A percentile compares a stretch with the other conserved stretches of the same genome.
These are phyloP conservation scores for Aspergillus oerlinghausenensis DNA, from an alignment of 2,329 filamentous ascomycete genomes.

Conservation along the genomic window DNA sequence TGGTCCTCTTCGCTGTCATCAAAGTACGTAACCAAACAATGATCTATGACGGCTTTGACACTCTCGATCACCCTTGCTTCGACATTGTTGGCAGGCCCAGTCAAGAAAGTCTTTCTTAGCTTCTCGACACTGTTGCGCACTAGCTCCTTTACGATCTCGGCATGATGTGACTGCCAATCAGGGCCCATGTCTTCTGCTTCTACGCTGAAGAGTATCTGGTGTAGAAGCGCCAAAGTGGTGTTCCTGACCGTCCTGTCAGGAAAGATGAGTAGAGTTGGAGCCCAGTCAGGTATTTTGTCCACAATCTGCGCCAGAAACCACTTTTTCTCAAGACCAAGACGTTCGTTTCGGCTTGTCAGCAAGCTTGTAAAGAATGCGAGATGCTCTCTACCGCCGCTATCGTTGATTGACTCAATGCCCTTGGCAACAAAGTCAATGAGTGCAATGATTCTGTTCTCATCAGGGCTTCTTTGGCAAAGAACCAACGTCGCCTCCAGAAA, in stretches of 20 bases:
- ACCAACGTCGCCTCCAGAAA: constrained; percentile 55
- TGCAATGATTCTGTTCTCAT: constrained; percentile 32
- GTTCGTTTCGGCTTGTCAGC: constrained; percentile 40
- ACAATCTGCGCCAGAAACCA: constrained; percentile 36
- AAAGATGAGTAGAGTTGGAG: constrained; percentile 50
- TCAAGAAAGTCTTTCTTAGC: constrained; percentile 29
- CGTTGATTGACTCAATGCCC: constrained; percentile 46
- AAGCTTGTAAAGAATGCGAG: constrained; percentile 51
- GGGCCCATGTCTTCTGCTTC: constrained; percentile 26
- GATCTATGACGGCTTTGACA: constrained; percentile 33
- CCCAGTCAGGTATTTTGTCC: constrained; percentile 46
- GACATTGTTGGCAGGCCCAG: constrained; percentile 20
- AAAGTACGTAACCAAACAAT: constrained; percentile 38
- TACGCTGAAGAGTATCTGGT: constrained; percentile 39
- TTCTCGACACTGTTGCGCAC: constrained; percentile 28
- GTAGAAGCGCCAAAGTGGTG: constrained; percentile 42
- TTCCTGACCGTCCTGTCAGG: constrained; percentile 44
- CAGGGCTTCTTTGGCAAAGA: constrained; percentile 46
- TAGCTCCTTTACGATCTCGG: constrained; percentile 29
- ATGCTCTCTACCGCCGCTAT: constrained; percentile 46
- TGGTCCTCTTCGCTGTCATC: constrained; percentile 33
- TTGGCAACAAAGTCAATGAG: constrained; percentile 41
- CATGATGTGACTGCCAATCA: constrained; percentile 23
- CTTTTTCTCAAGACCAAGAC: constrained; percentile 27
- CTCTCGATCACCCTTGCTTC: constrained; percentile 34